phyloP scores from a whole-genome alignment of 306 rosid genomes.

The Quillaja saponaria region DNA sequence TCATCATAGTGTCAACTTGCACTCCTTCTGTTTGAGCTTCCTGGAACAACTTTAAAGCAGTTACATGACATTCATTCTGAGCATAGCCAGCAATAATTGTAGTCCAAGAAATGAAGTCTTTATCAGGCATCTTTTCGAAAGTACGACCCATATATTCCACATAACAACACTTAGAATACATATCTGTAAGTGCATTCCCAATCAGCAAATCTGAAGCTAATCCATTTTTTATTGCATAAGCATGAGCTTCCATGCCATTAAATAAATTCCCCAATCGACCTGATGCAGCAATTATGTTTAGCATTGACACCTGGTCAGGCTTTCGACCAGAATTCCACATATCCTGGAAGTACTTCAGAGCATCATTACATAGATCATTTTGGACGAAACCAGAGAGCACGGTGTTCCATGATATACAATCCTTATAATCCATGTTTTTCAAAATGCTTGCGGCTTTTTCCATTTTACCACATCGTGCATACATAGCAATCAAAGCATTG shows the following conservation, averaged over 20 bases:
- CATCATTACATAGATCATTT: conserved; percentile 49
- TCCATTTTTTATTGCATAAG: conserved; percentile 55
- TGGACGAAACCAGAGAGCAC: conserved; percentile 70
- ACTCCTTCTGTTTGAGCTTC: conserved; percentile 44
- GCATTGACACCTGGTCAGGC: conserved; percentile 60
- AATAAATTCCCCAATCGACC: conserved; percentile 53
- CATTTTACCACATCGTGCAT: conserved; percentile 56
- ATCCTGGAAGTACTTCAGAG: conserved; percentile 46
- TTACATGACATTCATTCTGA: conserved; percentile 45
- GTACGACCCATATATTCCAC: conserved; percentile 50
- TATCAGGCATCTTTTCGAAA: conserved; percentile 49
- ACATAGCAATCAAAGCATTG: conserved; percentile 73
- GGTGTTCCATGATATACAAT: conserved; percentile 67
- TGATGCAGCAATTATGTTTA: conserved; percentile 55
- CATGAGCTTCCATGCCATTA: conserved; percentile 72
- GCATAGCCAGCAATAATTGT: conserved; percentile 70
- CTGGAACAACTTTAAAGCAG: conserved; percentile 49
- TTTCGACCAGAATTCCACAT: conserved; percentile 44
- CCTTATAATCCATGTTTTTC: conserved; percentile 44
- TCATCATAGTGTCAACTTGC: conserved; percentile 58
- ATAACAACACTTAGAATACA: conserved; percentile 61
- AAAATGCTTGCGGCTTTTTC: conserved; percentile 49
- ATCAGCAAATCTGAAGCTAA: conserved; percentile 56
- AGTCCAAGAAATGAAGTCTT: conserved; percentile 73
- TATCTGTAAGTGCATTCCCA: conserved; percentile 66